Evolutionary conservation across 2,329 filamentous ascomycete species (phyloP), one percentile per base, ranked within the genome.

Genomic region (Aspergillus terreus): DNA sequence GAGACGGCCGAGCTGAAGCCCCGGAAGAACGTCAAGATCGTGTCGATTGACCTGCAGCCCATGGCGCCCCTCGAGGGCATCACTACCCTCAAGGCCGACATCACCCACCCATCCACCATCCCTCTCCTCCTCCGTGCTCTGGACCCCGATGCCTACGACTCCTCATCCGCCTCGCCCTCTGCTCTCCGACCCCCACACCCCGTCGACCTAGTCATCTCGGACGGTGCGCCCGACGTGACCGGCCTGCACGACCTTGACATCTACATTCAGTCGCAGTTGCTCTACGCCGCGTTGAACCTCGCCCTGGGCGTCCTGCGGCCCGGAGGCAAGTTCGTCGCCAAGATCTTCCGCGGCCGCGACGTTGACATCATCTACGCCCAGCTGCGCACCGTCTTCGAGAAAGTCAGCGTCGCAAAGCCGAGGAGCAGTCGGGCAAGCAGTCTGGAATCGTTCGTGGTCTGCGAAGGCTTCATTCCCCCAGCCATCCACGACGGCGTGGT

Each of bases 181-280:
- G 63, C 76, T 69, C 55, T 79, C 42, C 68, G 84, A 59, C 82
- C 87, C 2, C 82, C 85, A 1, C 84, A 90, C 45, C 89, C 87
- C 0, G 92, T 97, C 12, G 94, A 99, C 66, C 82, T 99, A 1
- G 92, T 99, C 21, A 83, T 99, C 56, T 96, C 90, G 52, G 94
- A 99, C 63, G 94, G 94, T 48, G 94, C 94, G 0, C 94, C 94
- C 0, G 94, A 99, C 64, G 94, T 99, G 11, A 99, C 94, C 0
- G 94, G 94, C 17, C 80, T 99, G 1, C 94, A 99, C 70, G 94
- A 99, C 69, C 83, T 99, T 33, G 94, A 99, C 72, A 97, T 97
- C 61, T 99, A 99, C 72, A 89, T 99, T 15, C 94, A 99, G 73
- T 92, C 89, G 7, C 94, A 97, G 72, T 81, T 99, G 7, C 85